Percentiles rank a stretch among this genome's conserved stretches.
These are phyloP conservation scores for Candida fluviatilis DNA, from an alignment of 805 yeast genomes.

Conservation along the genomic window DNA sequence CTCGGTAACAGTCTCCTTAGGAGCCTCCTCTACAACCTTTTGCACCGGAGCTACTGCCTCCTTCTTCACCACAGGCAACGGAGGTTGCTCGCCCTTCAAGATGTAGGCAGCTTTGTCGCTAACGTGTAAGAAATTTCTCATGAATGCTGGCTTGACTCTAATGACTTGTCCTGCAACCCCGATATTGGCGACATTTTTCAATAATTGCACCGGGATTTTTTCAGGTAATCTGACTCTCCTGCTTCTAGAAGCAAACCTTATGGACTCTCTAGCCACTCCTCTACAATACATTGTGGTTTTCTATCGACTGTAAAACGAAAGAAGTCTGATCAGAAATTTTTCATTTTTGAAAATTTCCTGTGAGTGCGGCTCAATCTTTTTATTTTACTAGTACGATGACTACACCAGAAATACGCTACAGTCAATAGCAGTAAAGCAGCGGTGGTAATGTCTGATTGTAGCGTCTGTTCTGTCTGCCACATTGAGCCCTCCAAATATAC, in stretches of 20 bases:
- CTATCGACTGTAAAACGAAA: not conserved
- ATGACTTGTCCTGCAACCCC: conserved; percentile 73
- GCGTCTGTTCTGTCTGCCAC: conserved; percentile 31
- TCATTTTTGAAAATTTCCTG: not conserved
- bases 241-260: conserved; percentile 3
- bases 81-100: conserved; percentile 28
- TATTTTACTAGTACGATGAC: not conserved
- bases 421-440: not conserved
- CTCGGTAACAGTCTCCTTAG: conserved; percentile 5
- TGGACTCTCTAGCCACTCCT: not conserved
- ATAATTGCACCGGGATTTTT: conserved; percentile 69
- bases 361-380: not conserved
- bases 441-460: not conserved
- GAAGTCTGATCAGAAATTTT: not conserved
- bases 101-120: conserved; percentile 73
- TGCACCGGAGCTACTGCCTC: conserved; percentile 2
- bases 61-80: conserved; percentile 37
- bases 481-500: conserved; percentile 52
- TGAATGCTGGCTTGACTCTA: conserved; percentile 70
- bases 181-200: conserved; percentile 57
- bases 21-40: not conserved
- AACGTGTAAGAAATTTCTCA: conserved; percentile 75
- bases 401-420: no score
- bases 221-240: conserved; percentile 8
- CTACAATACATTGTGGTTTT: not conserved